Base-by-base conservation (phyloP, 495 filamentous ascomycete genomes). In the Amniculicola lignicola region DNA sequence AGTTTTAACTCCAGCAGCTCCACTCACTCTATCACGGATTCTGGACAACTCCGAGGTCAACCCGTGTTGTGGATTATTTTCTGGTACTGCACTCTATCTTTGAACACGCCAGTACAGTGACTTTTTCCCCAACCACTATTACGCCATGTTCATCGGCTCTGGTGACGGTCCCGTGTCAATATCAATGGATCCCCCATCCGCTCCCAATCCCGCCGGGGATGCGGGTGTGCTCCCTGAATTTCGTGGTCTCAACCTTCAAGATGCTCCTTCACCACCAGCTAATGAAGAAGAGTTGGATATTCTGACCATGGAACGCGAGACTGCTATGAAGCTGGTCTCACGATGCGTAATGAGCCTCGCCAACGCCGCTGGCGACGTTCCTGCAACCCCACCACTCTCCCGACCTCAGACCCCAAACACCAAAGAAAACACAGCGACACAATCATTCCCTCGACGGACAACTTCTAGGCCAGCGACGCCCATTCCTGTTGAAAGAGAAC, bases 241-340 rank as follows among this genome's bases (percentile, higher is more conserved):
- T 35, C 21, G 39, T 2, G 44, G 57, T 15, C 46, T 64, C 5
- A 22, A 42, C 24, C 16, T 52, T 40, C 14, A 54, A 15, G 51
- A 54, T 37, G 52, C 55, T 22, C 55, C 58, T 9, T 56, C 62
- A 1, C 56, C 59, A 18, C 66, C 65, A 3, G 44, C 60, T 7
- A 54, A 58, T n/a, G 55, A 47, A 22, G 62, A 59, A 19, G 21
- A 63, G 18, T 66, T 67, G 65, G 85, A 89, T 64, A 80, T 95
- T 48, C 87, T 87, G 70, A 79, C 81, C 19, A 75, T 98, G 31
- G 70, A 80, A 0, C 83, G 90, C 0, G 76, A 82, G 23, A 80
- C 81, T 0, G 92, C 92, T n/a, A 74, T 98, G 59, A 87, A 86
- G 57, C 73, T 95, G 46, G 78, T 98, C 3, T 82, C 82, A 39